Evolutionary conservation across 306 rosid species (phyloP).

Genomic region (Castanea sativa): DNA sequence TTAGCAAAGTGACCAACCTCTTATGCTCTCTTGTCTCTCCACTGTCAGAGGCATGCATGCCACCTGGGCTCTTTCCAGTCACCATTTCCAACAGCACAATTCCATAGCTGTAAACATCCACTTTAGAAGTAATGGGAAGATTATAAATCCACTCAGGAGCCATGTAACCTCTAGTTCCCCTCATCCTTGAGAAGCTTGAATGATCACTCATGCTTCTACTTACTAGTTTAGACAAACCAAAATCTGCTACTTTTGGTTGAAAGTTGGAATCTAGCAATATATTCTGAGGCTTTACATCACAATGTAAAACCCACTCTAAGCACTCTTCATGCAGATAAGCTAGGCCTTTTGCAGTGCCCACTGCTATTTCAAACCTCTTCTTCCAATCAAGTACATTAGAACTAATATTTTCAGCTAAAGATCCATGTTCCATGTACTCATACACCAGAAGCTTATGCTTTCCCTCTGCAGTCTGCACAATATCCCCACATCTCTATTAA

Average conservation of each 20-base stretch:
- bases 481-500: constrained; percentile 41
- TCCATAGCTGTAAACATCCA: constrained; percentile 14
- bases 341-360: constrained; percentile 39
- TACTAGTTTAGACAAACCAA: no score
- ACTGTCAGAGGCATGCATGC: background rate
- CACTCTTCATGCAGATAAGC: constrained; percentile 41
- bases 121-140: constrained; percentile 32
- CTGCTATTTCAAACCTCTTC: constrained; percentile 30
- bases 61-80: constrained; percentile 14
- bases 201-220: background rate
- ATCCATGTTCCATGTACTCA: constrained; percentile 33
- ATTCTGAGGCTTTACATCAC: no score
- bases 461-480: constrained; percentile 30
- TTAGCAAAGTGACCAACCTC: no score
- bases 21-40: no score
- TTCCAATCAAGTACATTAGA: constrained; percentile 25
- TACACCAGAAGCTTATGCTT: constrained; percentile 34
- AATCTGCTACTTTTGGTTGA: no score
- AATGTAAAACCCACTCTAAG: constrained; percentile 27
- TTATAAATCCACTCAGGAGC: constrained; percentile 39
- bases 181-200: constrained; percentile 20
- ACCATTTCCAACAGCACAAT: constrained; percentile 30
- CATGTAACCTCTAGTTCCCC: constrained; percentile 39
- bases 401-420: constrained; percentile 19
- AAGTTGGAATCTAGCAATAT: no score